These are phyloP conservation scores for Sophora flavescens DNA, from an alignment of 306 rosid species.

Conservation along the genomic window DNA sequence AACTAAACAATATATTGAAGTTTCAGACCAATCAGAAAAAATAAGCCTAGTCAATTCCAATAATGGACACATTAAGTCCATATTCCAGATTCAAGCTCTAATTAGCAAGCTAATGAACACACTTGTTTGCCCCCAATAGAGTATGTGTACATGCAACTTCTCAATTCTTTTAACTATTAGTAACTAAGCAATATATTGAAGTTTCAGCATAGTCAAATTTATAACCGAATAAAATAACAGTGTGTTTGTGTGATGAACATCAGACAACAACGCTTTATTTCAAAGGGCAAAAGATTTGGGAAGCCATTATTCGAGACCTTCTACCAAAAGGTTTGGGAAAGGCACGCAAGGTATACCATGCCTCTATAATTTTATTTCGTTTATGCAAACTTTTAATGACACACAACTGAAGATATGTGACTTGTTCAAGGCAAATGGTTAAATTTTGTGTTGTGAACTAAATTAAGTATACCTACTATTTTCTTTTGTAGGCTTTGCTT, in stretches of 20 bases:
- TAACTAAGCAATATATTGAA: too few species aligned
- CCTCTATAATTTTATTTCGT: neutral
- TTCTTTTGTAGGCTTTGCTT: conserved; percentile 76
- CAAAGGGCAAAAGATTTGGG: conserved; percentile 96
- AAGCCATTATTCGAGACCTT: conserved; percentile 89
- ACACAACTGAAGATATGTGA: neutral
- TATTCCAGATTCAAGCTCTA: too few species aligned
- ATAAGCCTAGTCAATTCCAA: too few species aligned
- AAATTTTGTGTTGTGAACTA: conserved; percentile 28
- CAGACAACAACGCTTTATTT: conserved; percentile 89
- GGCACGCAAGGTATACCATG: conserved; percentile 70
- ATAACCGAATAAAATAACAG: conserved; percentile 6
- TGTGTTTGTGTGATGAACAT: conserved; percentile 49
- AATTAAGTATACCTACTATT: neutral
- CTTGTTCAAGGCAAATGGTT: conserved; percentile 21
- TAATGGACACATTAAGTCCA: too few species aligned
- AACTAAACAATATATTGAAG: too few species aligned
- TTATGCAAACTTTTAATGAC: neutral
- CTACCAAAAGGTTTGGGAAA: conserved; percentile 81
- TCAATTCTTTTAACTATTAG: too few species aligned
- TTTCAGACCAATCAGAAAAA: too few species aligned
- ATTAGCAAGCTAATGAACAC: too few species aligned
- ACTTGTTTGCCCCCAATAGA: too few species aligned
- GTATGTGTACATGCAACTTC: too few species aligned
- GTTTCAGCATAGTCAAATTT: too few species aligned